Conservation (phyloP, 73 alveolate species). For the Uronychia binucleata region DNA sequence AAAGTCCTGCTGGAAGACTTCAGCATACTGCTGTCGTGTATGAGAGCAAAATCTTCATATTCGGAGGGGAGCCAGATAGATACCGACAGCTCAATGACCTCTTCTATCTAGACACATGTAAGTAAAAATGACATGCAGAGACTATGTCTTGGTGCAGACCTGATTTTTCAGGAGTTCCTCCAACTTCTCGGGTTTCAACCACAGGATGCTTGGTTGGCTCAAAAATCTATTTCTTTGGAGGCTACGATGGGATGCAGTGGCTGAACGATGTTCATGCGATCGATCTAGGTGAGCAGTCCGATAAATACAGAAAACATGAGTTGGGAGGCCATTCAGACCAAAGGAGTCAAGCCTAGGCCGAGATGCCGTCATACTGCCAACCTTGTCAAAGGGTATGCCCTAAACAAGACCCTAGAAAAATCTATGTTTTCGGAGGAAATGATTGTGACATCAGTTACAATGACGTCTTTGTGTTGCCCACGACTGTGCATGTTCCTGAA, state of each 20-base stretch:
- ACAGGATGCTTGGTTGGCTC: conserved; percentile 77
- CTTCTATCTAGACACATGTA: conserved; percentile 62
- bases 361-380: conserved; percentile 84
- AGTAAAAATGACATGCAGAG: conserved; percentile 33
- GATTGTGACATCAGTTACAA: conserved; percentile 81
- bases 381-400: conserved; percentile 42
- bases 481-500: conserved; percentile 59
- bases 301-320: conserved; percentile 49
- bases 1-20: conserved; percentile 76
- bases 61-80: conserved; percentile 89
- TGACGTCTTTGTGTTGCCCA: conserved; percentile 60
- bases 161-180: conserved; percentile 41
- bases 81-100: conserved; percentile 74
- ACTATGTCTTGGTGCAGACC: conserved; percentile 43
- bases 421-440: conserved; percentile 83
- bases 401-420: background rate
- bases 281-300: conserved; percentile 24
- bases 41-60: conserved; percentile 66
- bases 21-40: conserved; percentile 72
- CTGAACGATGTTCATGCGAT: conserved; percentile 77
- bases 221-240: conserved; percentile 80
- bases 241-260: conserved; percentile 85
- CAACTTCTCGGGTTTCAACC: conserved; percentile 82
- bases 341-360: conserved; percentile 70
- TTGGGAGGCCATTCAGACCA: conserved; percentile 51